Conservation (phyloP, 352 stramenopile species). For the Hyaloperonospora arabidopsidis region DNA sequence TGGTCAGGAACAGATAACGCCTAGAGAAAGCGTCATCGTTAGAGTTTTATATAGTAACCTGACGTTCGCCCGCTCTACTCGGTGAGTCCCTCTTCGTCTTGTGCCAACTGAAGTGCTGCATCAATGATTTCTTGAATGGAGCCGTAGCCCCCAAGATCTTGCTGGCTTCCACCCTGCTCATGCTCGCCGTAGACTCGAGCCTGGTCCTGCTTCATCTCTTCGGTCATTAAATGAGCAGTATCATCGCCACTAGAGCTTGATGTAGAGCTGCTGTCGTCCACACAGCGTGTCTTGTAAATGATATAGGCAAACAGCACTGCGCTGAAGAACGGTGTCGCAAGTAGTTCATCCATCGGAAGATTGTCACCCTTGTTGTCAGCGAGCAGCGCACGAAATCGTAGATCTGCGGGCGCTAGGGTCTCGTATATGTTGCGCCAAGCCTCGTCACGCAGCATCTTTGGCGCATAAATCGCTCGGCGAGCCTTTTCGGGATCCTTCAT, state of each 20-base stretch:
- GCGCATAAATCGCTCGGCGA: constrained; percentile 46
- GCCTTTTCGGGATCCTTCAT: constrained; percentile 38
- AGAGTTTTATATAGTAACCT: no score
- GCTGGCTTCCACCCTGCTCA: constrained; percentile 14
- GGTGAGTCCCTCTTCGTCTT: constrained; percentile 53
- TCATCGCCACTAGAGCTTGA: constrained; percentile 25
- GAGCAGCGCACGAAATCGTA: constrained; percentile 50
- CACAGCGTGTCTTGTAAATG: constrained; percentile 32
- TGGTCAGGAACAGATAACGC: constrained; percentile 9
- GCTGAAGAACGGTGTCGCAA: constrained; percentile 52
- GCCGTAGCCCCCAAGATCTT: constrained; percentile 26
- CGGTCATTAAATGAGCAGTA: constrained; percentile 1
- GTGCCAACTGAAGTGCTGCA: constrained; percentile 43
- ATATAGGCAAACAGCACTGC: constrained; percentile 61
- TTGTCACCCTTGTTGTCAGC: constrained; percentile 58
- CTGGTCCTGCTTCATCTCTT: constrained; percentile 14
- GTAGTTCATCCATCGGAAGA: constrained; percentile 53
- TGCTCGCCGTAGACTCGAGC: constrained; percentile 2
- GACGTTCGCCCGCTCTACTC: not conserved
- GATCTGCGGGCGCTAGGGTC: constrained; percentile 39
- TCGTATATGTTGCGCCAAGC: constrained; percentile 67
- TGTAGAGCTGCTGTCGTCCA: constrained; percentile 17
- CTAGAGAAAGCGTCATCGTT: not conserved
- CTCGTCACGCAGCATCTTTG: constrained; percentile 70
- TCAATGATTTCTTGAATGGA: constrained; percentile 50